Evolutionary conservation across 1,139 yeast genomes (phyloP).

Genomic region (Trichomonascaceae sp.): DNA sequence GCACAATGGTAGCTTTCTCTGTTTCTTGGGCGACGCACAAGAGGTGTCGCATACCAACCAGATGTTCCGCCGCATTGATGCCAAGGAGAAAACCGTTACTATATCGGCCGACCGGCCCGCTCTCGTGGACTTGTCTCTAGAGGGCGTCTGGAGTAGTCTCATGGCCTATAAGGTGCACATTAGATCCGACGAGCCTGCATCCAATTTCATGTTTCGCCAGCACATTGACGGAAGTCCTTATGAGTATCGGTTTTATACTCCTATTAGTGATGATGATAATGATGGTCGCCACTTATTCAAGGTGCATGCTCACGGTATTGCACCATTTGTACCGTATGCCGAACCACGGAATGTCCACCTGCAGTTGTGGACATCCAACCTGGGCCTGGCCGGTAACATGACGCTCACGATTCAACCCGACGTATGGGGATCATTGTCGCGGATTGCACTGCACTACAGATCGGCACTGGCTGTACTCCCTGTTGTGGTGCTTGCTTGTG

Average conservation of each 20-base stretch:
- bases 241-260: conserved; percentile 67
- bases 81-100: conserved; percentile 15
- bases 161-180: conserved; percentile 37
- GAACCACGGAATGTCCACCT: conserved; percentile 20
- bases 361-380: conserved; percentile 25
- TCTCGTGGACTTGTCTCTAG: conserved; percentile 35
- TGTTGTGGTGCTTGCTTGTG: conserved; percentile 14
- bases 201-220: conserved; percentile 46
- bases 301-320: conserved; percentile 53
- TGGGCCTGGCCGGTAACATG: conserved; percentile 4
- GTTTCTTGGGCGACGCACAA: conserved; percentile 13
- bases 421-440: conserved; percentile 24
- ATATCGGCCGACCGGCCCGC: conserved; percentile 37
- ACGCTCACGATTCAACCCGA: conserved; percentile 21
- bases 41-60: conserved; percentile 18
- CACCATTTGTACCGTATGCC: conserved; percentile 57
- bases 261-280: no score
- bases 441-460: conserved; percentile 24
- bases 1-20: conserved; percentile 21
- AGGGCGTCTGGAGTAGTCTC: conserved; percentile 50
- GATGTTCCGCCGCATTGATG: conserved; percentile 11
- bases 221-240: conserved; percentile 42
- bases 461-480: conserved; percentile 23
- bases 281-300: no score
- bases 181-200: conserved; percentile 7